phyloP scores from a whole-genome alignment of 2,329 filamentous ascomycete species.

The Cladosporium sphaerospermum region DNA sequence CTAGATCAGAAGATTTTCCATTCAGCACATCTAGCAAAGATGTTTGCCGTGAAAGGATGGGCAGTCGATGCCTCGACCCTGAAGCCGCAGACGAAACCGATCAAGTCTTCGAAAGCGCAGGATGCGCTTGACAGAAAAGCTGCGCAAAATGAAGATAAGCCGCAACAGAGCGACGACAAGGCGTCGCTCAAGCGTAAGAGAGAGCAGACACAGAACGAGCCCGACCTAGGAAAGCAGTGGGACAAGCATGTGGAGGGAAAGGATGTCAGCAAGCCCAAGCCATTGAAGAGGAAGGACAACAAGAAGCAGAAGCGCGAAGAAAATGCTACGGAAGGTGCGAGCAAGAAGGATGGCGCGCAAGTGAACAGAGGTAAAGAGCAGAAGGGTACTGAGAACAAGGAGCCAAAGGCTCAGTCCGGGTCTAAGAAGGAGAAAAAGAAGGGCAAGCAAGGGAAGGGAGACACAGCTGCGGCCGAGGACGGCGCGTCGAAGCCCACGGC shows the following conservation, averaged over 20 bases:
- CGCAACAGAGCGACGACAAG: slow-evolving; percentile 5
- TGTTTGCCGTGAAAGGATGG: slow-evolving; percentile 96
- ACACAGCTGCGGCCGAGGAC: background rate
- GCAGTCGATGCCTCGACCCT: slow-evolving; percentile 67
- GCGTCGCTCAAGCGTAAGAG: slow-evolving; percentile 22
- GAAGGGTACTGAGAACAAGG: slow-evolving; percentile 18
- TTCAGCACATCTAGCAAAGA: slow-evolving; percentile 29
- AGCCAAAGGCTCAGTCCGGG: slow-evolving; percentile 11
- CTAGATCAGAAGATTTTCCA: background rate
- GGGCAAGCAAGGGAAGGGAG: slow-evolving; percentile 13
- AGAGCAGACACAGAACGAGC: slow-evolving; percentile 49
- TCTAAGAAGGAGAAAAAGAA: slow-evolving; percentile 13
- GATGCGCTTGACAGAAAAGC: slow-evolving; percentile 33
- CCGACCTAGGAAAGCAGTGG: slow-evolving; percentile 73
- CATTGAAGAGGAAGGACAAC: slow-evolving; percentile 29
- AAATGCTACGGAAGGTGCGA: slow-evolving; percentile 16
- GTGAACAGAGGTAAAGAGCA: slow-evolving; percentile 15
- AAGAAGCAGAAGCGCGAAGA: slow-evolving; percentile 23
- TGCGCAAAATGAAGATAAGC: slow-evolving; percentile 46
- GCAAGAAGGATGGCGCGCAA: background rate
- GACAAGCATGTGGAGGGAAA: slow-evolving; percentile 71
- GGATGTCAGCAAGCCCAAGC: slow-evolving; percentile 30
- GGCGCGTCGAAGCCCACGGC: background rate
- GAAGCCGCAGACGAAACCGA: slow-evolving; percentile 58
- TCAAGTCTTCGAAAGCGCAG: slow-evolving; percentile 29